Conservation (phyloP, 768 basidiomycete genomes). For the Chalciporus piperatus region DNA sequence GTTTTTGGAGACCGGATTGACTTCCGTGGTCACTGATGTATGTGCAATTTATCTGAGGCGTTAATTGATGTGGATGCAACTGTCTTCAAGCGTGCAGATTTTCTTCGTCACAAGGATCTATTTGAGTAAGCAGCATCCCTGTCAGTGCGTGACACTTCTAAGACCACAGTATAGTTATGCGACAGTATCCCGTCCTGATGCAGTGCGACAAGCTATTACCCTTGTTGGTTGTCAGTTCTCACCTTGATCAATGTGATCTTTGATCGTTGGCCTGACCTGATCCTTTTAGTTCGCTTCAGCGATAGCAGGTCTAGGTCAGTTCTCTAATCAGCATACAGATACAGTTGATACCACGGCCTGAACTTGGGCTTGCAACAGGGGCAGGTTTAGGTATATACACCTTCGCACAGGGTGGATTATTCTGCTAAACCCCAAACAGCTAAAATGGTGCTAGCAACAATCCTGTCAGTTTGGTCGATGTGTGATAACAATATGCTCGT, state of each 20-base stretch:
- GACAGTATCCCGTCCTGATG: constrained; percentile 3
- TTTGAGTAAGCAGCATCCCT: not conserved
- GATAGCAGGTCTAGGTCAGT: constrained; percentile 3
- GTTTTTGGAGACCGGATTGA: constrained; percentile 3
- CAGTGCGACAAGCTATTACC: not conserved
- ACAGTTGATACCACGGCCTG: too few relatives aligned
- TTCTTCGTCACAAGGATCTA: constrained; percentile 9
- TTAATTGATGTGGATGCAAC: not conserved
- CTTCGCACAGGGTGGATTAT: not conserved
- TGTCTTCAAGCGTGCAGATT: constrained; percentile 5
- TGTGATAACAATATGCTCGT: not conserved
- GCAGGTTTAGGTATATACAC: constrained; percentile 4
- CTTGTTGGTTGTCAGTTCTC: constrained; percentile 5
- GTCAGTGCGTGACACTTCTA: not conserved
- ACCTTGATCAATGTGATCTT: not conserved
- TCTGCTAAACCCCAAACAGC: not conserved
- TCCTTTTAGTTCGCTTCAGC: constrained; percentile 3
- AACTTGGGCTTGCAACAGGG: not conserved
- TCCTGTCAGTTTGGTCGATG: not conserved
- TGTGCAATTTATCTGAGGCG: not conserved
- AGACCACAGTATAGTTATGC: constrained; percentile 1
- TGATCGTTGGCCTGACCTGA: not conserved
- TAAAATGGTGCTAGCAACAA: not conserved
- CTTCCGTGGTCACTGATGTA: constrained; percentile 2
- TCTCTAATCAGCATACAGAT: not conserved